These are phyloP conservation scores for Starmerella sirachaensis DNA, from an alignment of 805 yeast genomes.

Conservation along the genomic window DNA sequence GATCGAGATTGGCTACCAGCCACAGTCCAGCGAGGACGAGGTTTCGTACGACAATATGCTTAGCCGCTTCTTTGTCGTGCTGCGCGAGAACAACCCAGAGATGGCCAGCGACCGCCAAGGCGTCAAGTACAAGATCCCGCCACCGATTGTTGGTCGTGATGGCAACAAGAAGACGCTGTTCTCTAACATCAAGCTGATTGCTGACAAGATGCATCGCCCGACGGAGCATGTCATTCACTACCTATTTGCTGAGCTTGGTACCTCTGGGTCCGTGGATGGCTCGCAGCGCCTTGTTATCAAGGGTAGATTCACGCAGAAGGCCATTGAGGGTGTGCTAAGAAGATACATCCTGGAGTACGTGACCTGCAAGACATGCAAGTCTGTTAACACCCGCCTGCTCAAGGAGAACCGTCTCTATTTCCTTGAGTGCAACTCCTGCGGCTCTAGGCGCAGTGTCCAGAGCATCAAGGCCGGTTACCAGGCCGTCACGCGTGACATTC, in stretches of 20 bases:
- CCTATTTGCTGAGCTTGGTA: conserved; percentile 97
- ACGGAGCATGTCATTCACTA: conserved; percentile 96
- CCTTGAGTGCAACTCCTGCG: conserved; percentile 96
- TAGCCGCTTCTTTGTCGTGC: conserved; percentile 71
- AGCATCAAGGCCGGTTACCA: conserved; percentile 99
- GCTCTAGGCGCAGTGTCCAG: conserved; percentile 90
- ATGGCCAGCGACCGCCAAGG: conserved; percentile 93
- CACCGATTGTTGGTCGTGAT: conserved; percentile 93
- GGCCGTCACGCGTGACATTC: conserved; percentile 41
- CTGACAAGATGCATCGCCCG: conserved; percentile 87
- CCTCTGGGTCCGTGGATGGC: conserved; percentile 98
- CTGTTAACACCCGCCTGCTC: conserved; percentile 89
- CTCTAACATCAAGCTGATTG: conserved; percentile 89
- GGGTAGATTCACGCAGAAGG: conserved; percentile 97
- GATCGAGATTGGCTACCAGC: conserved; percentile 16
- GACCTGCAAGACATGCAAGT: conserved; percentile 97
- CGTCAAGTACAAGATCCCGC: conserved; percentile 89
- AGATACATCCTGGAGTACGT: conserved; percentile 95
- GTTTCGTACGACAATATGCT: conserved; percentile 65
- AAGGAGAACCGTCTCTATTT: conserved; percentile 97
- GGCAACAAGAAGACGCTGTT: conserved; percentile 94
- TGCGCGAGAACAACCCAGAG: conserved; percentile 92
- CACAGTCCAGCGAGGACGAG: conserved; percentile 17
- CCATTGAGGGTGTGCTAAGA: conserved; percentile 90
- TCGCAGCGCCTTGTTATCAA: conserved; percentile 91